Evolutionary conservation across 257 asterid species (phyloP).

Genomic region (Paraleonurus japonicus): DNA sequence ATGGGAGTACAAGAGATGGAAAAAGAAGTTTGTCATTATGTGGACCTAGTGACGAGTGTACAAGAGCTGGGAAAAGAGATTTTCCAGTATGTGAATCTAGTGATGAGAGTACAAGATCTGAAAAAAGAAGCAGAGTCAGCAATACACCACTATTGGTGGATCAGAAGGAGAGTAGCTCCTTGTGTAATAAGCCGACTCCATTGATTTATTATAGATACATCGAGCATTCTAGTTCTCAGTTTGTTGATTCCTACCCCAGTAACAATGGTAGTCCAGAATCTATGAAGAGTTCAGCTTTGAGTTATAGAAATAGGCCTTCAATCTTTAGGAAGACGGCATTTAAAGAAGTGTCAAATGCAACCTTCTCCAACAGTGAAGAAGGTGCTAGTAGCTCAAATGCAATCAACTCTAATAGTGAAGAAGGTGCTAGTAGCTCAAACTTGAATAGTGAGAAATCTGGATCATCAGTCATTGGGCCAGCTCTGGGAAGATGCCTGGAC

Average conservation of each 20-base stretch:
- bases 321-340: conserved; percentile 50
- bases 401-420: background rate
- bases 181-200: conserved; percentile 40
- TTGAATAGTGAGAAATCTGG: conserved; percentile 32
- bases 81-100: conserved; percentile 39
- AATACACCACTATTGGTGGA: conserved; percentile 31
- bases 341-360: conserved; percentile 26
- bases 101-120: conserved; percentile 30
- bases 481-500: conserved; percentile 60
- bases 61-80: conserved; percentile 34
- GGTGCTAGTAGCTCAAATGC: conserved; percentile 19
- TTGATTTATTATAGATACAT: conserved; percentile 23
- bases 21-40: conserved; percentile 46
- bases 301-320: conserved; percentile 70
- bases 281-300: conserved; percentile 59
- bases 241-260: conserved; percentile 27
- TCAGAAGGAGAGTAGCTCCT: conserved; percentile 29
- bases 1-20: conserved; percentile 33
- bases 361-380: conserved; percentile 26
- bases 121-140: conserved; percentile 41
- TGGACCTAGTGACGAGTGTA: conserved; percentile 33
- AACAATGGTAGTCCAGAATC: conserved; percentile 52
- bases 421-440: conserved; percentile 25
- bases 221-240: conserved; percentile 17
- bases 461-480: conserved; percentile 36